Percentiles rank a stretch among this genome's conserved stretches.
Evolutionary conservation across 768 basidiomycete species (phyloP).

Genomic region (Amanita rubescens): DNA sequence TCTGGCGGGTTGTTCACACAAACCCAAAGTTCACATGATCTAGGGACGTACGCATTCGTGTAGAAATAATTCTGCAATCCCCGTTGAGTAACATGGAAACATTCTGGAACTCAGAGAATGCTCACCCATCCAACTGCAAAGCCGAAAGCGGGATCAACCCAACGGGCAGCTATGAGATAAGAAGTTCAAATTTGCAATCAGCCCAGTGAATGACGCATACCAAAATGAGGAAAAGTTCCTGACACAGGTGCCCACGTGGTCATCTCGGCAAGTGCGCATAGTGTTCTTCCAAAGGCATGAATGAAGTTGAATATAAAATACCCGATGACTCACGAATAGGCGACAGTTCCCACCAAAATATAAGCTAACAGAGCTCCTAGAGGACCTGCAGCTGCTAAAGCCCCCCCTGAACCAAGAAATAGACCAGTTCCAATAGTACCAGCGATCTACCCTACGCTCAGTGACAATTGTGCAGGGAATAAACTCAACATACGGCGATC

Average conservation of each 20-base stretch:
- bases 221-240: conserved; percentile 71
- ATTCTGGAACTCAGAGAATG: neutral
- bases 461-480: neutral
- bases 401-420: conserved; percentile 63
- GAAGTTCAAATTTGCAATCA: neutral
- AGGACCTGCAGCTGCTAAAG: conserved; percentile 55
- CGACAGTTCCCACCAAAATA: conserved; percentile 54
- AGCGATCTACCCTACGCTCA: conserved; percentile 40
- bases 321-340: conserved; percentile 43
- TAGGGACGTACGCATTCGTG: conserved; percentile 26
- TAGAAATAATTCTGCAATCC: conserved; percentile 33
- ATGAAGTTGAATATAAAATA: neutral
- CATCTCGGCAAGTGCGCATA: conserved; percentile 72
- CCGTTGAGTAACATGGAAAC: neutral
- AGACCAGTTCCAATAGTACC: conserved; percentile 72
- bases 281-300: conserved; percentile 28
- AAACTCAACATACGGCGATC: conserved; percentile 48
- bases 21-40: neutral
- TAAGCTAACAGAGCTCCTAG: conserved; percentile 62
- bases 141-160: conserved; percentile 53
- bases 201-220: conserved; percentile 19
- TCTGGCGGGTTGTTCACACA: conserved; percentile 17
- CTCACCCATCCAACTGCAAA: conserved; percentile 51
- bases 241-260: conserved; percentile 72
- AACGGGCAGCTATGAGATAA: conserved; percentile 35